phyloP scores from a whole-genome alignment of 768 basidiomycete species.

The Tulasnella sp. region DNA sequence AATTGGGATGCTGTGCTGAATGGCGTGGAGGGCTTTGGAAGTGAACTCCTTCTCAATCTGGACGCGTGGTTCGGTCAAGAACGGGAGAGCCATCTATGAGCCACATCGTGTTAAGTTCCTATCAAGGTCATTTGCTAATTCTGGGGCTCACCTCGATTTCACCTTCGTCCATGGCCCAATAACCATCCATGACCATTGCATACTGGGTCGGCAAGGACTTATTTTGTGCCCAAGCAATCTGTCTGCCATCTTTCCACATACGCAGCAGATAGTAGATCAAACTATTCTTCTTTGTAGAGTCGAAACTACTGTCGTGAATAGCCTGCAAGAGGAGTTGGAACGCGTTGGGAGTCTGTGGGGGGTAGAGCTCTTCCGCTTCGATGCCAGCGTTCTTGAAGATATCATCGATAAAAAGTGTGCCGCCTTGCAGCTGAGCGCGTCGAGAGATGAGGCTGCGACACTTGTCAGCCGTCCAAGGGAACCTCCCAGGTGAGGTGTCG shows the following conservation, averaged over 20 bases:
- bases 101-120: neutral
- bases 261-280: conserved; percentile 72
- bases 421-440: conserved; percentile 44
- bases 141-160: conserved; percentile 45
- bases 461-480: conserved; percentile 41
- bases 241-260: conserved; percentile 60
- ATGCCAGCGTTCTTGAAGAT: conserved; percentile 57
- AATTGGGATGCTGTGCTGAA: conserved; percentile 37
- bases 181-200: conserved; percentile 64
- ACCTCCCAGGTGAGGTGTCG: conserved; percentile 39
- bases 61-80: conserved; percentile 63
- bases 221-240: conserved; percentile 39
- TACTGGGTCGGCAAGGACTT: conserved; percentile 51
- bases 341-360: conserved; percentile 45
- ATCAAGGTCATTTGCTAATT: neutral
- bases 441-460: conserved; percentile 51
- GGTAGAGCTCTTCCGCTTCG: conserved; percentile 40
- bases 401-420: conserved; percentile 62
- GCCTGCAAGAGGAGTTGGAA: conserved; percentile 50
- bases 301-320: conserved; percentile 54
- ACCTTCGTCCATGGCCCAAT: conserved; percentile 71
- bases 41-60: conserved; percentile 52
- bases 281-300: conserved; percentile 69
- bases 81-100: conserved; percentile 54
- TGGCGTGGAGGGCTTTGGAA: conserved; percentile 65